Percentiles rank a stretch among this genome's conserved stretches.
These are phyloP conservation scores for Saccharomycopsis sp. DNA, from an alignment of 805 yeast genomes.

Conservation along the genomic window DNA sequence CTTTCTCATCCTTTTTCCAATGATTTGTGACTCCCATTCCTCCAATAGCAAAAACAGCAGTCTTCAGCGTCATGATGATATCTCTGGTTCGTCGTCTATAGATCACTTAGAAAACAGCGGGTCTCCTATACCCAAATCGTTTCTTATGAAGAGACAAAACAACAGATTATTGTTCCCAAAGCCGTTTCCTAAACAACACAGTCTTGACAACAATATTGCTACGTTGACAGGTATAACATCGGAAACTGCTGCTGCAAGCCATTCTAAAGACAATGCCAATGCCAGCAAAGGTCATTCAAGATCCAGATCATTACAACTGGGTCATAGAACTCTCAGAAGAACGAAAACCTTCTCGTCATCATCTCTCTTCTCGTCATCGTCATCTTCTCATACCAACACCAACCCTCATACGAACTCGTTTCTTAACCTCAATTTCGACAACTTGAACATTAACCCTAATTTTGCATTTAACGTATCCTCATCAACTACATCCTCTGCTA, in stretches of 20 bases:
- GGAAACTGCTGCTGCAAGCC: too few species aligned
- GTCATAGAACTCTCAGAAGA: constrained; percentile 9
- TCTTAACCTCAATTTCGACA: constrained; percentile 9
- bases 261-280: not conserved
- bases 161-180: not conserved
- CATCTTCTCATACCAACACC: not conserved
- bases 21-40: not conserved
- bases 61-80: not conserved
- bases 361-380: not conserved
- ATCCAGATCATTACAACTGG: constrained; percentile 9
- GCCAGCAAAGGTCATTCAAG: constrained; percentile 1
- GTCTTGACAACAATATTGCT: not conserved
- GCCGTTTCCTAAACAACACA: not conserved
- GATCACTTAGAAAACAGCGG: not conserved
- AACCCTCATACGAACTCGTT: not conserved
- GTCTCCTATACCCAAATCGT: constrained; percentile 1
- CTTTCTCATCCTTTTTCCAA: not conserved
- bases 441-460: constrained; percentile 2
- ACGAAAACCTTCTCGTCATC: constrained; percentile 5
- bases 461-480: constrained; percentile 7
- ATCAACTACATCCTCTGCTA: constrained; percentile 23
- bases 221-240: too few species aligned
- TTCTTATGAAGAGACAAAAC: not conserved
- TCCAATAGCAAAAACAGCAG: not conserved
- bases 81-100: not conserved